Conservation (phyloP, 148 eudicot species). For the Simmondsia chinensis region DNA sequence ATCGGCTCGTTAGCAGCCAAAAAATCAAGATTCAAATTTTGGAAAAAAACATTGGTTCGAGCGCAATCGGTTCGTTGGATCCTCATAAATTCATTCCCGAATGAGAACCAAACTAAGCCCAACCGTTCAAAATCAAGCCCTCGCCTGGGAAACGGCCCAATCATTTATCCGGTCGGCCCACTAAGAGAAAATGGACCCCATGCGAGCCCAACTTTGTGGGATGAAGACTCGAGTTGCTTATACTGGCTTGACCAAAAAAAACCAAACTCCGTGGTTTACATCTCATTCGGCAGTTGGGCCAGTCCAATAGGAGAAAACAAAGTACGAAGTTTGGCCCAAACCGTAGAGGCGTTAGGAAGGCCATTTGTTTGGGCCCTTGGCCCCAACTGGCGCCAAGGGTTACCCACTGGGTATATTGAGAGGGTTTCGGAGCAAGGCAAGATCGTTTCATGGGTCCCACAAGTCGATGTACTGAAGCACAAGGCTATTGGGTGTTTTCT, state of each 20-base stretch:
- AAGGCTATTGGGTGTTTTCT: slow-evolving; percentile 51
- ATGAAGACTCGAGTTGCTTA: slow-evolving; percentile 50
- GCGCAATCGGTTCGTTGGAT: slow-evolving; percentile 22
- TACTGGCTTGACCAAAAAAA: slow-evolving; percentile 52
- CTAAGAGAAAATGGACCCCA: background rate
- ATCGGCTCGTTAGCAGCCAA: slow-evolving; percentile 21
- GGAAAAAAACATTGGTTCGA: slow-evolving; percentile 24
- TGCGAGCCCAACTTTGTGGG: slow-evolving; percentile 33
- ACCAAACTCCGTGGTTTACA: slow-evolving; percentile 49
- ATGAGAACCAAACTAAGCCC: slow-evolving; percentile 10
- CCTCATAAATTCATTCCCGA: slow-evolving; percentile 38
- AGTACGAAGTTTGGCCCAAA: slow-evolving; percentile 36
- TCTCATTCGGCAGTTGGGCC: slow-evolving; percentile 91
- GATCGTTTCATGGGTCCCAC: slow-evolving; percentile 76
- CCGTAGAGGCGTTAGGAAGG: slow-evolving; percentile 39
- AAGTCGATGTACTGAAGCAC: slow-evolving; percentile 48
- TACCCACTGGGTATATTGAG: slow-evolving; percentile 40
- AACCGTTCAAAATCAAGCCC: background rate
- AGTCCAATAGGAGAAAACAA: slow-evolving; percentile 60
- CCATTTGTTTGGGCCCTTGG: slow-evolving; percentile 82
- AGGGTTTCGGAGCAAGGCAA: slow-evolving; percentile 30
- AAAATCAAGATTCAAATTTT: slow-evolving; percentile 29
- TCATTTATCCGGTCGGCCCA: slow-evolving; percentile 32
- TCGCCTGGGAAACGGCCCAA: slow-evolving; percentile 1
- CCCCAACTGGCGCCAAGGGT: slow-evolving; percentile 46